Base-by-base conservation (phyloP, 2,329 filamentous ascomycete genomes). In the Amauroascus niger region DNA sequence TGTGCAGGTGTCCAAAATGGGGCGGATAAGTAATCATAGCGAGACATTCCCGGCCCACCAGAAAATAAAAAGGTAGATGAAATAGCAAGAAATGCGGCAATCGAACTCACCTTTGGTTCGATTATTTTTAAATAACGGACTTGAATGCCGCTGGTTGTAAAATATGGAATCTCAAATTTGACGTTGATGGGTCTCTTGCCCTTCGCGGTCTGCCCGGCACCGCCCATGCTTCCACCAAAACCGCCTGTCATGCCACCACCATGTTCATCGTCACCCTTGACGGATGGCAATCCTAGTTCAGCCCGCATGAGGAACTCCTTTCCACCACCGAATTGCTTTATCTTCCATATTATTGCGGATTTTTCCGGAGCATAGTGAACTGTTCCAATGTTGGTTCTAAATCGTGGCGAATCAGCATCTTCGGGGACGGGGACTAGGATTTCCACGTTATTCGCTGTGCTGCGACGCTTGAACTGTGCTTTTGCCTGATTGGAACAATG, bases 161-260 rank as follows among this genome's bases (percentile, higher is more conserved):
- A 98, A 74, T 98, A 98, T n/a, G 93, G 93, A 67, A 98, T 98
- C 76, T 98, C 93, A 69, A 98, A 98, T 76, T 98, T 98, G 75
- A 98, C 93, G 70, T 90, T 91, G 65, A 98, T 98, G 0, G 93
- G 93, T 62, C 93, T 78, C 79, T 97, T 98, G 18, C 87, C 87
- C 75, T 97, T 97, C 55, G 82, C 84, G 18, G 72, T 73, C 3
- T 82, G 79, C n/a, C 80, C 83, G 26, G 93, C 81, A 59, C 91
- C 91, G 55, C 91, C 91, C 90, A 96, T 96, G 67, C 88, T 95
- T 18, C 91, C 91, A 58, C 91, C 91, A 64, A 96, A 96, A 0
- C 91, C 91, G 64, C 91, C 91, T 61, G 91, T 97, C 91, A 97
- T 97, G 59, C 91, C 91, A 58, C 91, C 91, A 39, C 91, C 91